These are phyloP conservation scores for Erodium moschatum DNA, from an alignment of 441 rosid species.

Conservation along the genomic window DNA sequence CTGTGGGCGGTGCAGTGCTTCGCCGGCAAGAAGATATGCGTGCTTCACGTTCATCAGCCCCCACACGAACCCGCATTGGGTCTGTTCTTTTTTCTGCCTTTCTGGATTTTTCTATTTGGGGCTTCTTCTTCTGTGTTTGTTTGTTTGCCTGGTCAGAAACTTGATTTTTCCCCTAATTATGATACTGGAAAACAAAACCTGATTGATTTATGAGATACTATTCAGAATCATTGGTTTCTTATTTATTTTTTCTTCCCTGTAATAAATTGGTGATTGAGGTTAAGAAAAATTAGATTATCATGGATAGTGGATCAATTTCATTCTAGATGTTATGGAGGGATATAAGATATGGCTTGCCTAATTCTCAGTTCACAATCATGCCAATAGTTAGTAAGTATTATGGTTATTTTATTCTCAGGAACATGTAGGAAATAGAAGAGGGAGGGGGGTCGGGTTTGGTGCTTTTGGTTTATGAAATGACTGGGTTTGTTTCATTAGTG, in stretches of 20 bases:
- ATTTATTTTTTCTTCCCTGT: not conserved
- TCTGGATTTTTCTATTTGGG: not conserved
- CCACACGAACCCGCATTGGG: slow-evolving; percentile 35
- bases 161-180: not conserved
- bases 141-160: not conserved
- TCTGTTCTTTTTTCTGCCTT: slow-evolving; percentile 31
- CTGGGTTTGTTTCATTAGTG: not conserved
- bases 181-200: not conserved
- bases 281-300: not conserved
- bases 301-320: not conserved
- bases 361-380: not conserved
- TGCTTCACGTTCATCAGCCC: slow-evolving; percentile 69
- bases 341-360: not conserved
- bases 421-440: not conserved
- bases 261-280: not conserved
- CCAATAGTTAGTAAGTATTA: not conserved
- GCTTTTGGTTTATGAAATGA: not conserved
- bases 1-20: slow-evolving; percentile 63
- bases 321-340: not conserved
- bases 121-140: no score
- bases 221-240: not conserved
- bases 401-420: not conserved
- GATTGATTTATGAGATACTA: not conserved
- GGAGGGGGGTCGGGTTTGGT: not conserved
- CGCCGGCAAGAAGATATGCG: slow-evolving; percentile 54